Evolutionary conservation across 1,139 yeast genomes (phyloP), one percentile per base, ranked within the genome.

Genomic region (Geotrichum macrosporum): DNA sequence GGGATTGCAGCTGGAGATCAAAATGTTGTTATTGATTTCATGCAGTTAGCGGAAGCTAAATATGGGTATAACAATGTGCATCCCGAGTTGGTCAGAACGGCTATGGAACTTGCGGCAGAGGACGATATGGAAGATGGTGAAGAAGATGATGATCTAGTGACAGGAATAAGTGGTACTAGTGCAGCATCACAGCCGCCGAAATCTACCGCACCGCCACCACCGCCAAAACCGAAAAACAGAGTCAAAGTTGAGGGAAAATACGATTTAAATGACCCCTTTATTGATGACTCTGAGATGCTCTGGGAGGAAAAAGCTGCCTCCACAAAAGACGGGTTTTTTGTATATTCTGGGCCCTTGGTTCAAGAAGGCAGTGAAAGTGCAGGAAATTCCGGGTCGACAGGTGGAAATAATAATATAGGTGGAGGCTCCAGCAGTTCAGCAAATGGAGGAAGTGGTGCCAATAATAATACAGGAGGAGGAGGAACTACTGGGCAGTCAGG

Each of bases 261-360:
- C 64, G 98, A 94, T 62, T 73, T 78, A 46, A 82, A 85, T 53
- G 99, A 94, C 66, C 98, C 98, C 1, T 94, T 94, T 61, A 92
- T 94, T 52, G 99, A 94, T 67, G 98, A 94, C 64, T 78, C 85
- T 22, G 99, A 92, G 66, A 71, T 88, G 58, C 77, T 80, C 53
- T 85, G 94, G 85, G 97, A 92, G 64, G 96, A 89, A 63, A 94
- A 85, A 57, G 81, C 95, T 8, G 92, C 94, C 2, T 80, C 94
- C 1, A 88, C 96, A 0, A 84, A 85, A 56, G 97, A 92, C 60
- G 98, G 98, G 2, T 94, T 92, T 64, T 94, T 92, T 59, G 96
- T 94, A 0, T 94, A 82, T 64, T 86, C 89, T 72, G 99, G 99
- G 0, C 95, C 96, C 4, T 71, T 94, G 52, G 81, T 84, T 27